phyloP scores from a whole-genome alignment of 805 yeast species.

The Lachancea meyersii region DNA sequence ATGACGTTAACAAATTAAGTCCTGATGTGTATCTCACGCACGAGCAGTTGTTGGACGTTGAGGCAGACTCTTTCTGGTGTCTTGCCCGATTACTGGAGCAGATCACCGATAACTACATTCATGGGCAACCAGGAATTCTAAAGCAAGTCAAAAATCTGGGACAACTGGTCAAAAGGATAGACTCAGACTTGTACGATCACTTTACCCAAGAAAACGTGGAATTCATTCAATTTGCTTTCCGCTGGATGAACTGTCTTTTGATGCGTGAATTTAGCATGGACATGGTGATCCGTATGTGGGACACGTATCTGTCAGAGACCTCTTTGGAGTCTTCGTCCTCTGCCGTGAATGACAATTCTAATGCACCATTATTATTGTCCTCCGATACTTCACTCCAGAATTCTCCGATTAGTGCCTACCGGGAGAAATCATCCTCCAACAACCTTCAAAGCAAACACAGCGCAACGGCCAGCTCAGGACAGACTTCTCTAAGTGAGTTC shows the following conservation, averaged over 20 bases:
- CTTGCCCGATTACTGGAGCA: conserved; percentile 84
- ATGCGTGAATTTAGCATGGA: conserved; percentile 86
- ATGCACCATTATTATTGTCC: conserved; percentile 1
- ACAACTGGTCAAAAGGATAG: conserved; percentile 75
- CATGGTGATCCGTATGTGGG: conserved; percentile 94
- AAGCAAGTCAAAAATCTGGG: conserved; percentile 80
- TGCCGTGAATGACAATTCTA: conserved; percentile 11
- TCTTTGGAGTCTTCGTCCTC: conserved; percentile 34
- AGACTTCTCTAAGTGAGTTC: conserved; percentile 59
- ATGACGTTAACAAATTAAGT: conserved; percentile 52
- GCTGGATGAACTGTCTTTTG: conserved; percentile 97
- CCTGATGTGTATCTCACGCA: conserved; percentile 51
- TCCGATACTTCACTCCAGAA: conserved; percentile 4
- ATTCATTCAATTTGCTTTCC: conserved; percentile 88
- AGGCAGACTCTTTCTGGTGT: conserved; percentile 98
- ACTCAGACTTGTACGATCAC: conserved; percentile 64
- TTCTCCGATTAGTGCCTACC: conserved; percentile 4
- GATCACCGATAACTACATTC: conserved; percentile 93
- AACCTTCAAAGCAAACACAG: conserved; percentile 2
- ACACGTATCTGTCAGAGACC: conserved; percentile 75
- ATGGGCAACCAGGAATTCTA: conserved; percentile 95
- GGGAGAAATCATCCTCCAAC: conserved; percentile 2
- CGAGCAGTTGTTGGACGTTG: conserved; percentile 61
- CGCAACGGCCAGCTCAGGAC: conserved; percentile 11
- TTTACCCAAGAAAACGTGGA: conserved; percentile 79